Conservation (phyloP, 352 stramenopile species). For the Phytopythium helicoides region DNA sequence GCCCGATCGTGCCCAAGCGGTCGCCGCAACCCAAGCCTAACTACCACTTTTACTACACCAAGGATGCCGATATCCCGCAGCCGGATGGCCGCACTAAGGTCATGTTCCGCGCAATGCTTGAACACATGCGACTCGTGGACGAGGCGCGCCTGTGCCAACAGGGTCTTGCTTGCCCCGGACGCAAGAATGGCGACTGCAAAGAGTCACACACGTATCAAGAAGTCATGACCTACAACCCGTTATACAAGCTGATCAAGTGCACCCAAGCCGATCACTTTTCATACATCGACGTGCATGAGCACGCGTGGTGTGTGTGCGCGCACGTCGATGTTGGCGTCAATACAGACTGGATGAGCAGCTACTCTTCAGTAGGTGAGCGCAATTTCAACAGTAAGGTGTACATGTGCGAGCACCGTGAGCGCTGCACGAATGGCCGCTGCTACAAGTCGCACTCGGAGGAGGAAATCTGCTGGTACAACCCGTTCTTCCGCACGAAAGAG, state of each 20-base stretch:
- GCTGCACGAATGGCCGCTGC: constrained; percentile 35
- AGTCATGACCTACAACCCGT: constrained; percentile 51
- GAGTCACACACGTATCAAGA: constrained; percentile 46
- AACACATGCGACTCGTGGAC: constrained; percentile 41
- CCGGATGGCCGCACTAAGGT: constrained; percentile 17
- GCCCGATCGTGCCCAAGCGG: constrained; percentile 14
- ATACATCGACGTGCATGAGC: constrained; percentile 34
- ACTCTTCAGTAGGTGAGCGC: constrained; percentile 4
- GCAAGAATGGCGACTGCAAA: constrained; percentile 12
- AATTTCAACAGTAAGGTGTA: constrained; percentile 20
- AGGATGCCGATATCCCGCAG: constrained; percentile 20
- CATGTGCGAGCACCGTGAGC: constrained; percentile 24
- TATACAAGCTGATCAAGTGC: constrained; percentile 48
- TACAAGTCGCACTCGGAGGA: constrained; percentile 41
- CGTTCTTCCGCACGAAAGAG: constrained; percentile 41
- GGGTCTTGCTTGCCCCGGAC: constrained; percentile 16
- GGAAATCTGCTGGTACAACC: constrained; percentile 54
- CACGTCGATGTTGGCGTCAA: constrained; percentile 41
- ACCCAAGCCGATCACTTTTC: constrained; percentile 42
- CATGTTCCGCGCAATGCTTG: constrained; percentile 51
- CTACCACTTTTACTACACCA: constrained; percentile 32
- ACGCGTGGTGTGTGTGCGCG: constrained; percentile 38
- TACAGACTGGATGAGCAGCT: constrained; percentile 39
- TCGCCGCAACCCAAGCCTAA: constrained; percentile 14
- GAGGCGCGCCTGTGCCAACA: constrained; percentile 44